Evolutionary conservation across 257 asterid genomes (phyloP), one percentile per base, ranked within the genome.

Genomic region (Ballota nigra): DNA sequence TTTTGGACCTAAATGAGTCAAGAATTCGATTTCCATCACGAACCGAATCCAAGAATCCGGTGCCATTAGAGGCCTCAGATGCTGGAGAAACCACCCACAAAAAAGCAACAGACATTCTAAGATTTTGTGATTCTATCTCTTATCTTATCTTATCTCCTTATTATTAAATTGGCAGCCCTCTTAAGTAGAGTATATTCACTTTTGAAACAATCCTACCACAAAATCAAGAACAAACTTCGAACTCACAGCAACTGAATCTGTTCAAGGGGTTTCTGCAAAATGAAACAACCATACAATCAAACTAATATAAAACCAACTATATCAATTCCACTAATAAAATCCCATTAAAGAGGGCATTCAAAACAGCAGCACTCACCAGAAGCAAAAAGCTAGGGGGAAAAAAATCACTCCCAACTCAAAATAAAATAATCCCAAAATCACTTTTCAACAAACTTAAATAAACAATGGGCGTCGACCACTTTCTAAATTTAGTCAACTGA

Each of bases 21-120:
- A 80, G 65, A 36, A 69, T 28, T 36, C 84, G 83, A 68, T 61
- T 79, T 16, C 95, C 89, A 5, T 85, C 90, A 43, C 90, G 82
- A 69, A 72, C 40, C 0, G 91, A 81, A 8, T 88, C 90, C 76
- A 81, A 77, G 78, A 86, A 79, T 60, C 87, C 92, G 19, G 69
- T 49, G 45, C 92, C 80, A 62, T 67, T 83, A 5, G 88, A 71
- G 69, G 74, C 78, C 80, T 88, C 96, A 36, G 84, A 79, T 43
- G 75, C 69, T 12, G 97, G 96, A 70, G 89, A 85, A 74, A 92
- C 85, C 40, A 88, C 86, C 97, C 94, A 83, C 62, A 83, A 45
- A 84, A 88, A 70, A 73, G 96, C 85, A 80, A 80, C 89, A 81
- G 97, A 83, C 99, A 94, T 94, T 72, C 68, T 86, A 66, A 79